Evolutionary conservation across 2,329 filamentous ascomycete species (phyloP).

Genomic region (Paecilomyces niveus): DNA sequence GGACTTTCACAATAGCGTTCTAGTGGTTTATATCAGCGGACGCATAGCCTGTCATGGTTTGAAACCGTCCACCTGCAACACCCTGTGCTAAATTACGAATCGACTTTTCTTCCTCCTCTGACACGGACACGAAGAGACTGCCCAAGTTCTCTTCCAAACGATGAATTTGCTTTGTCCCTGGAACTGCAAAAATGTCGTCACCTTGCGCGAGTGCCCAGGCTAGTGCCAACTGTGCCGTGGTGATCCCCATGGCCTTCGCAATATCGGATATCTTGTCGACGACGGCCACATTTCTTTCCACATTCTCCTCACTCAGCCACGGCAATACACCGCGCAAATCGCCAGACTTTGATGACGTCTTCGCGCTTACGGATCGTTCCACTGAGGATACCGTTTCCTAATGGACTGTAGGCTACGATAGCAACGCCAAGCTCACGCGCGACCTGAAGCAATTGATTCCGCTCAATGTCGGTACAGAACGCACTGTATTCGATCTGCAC

Average conservation of each 20-base stretch:
- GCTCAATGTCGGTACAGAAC: background rate
- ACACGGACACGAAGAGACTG: slow-evolving; percentile 3
- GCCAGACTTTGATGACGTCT: slow-evolving; percentile 27
- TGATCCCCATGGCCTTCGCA: slow-evolving; percentile 48
- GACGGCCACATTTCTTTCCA: slow-evolving; percentile 49
- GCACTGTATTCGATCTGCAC: slow-evolving; percentile 1
- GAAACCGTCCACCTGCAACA: slow-evolving; percentile 9
- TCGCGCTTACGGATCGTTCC: slow-evolving; percentile 30
- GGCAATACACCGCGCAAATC: slow-evolving; percentile 44
- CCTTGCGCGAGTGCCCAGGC: slow-evolving; percentile 59
- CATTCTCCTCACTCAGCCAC: slow-evolving; percentile 47
- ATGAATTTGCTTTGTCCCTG: slow-evolving; percentile 44
- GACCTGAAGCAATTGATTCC: slow-evolving; percentile 14
- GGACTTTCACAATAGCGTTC: no score
- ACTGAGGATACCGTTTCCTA: slow-evolving; percentile 40
- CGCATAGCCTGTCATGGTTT: slow-evolving; percentile 7
- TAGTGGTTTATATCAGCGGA: no score
- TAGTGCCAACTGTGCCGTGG: slow-evolving; percentile 51
- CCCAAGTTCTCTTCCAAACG: slow-evolving; percentile 40
- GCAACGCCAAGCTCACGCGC: slow-evolving; percentile 29
- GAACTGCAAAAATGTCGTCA: slow-evolving; percentile 54
- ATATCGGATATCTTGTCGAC: slow-evolving; percentile 44
- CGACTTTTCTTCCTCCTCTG: background rate
- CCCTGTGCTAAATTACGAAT: background rate
- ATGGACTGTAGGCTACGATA: slow-evolving; percentile 37